A percentile compares a stretch with the other conserved stretches of the same genome.
phyloP scores from a whole-genome alignment of 352 stramenopile species.

The Pythium apleroticum region DNA sequence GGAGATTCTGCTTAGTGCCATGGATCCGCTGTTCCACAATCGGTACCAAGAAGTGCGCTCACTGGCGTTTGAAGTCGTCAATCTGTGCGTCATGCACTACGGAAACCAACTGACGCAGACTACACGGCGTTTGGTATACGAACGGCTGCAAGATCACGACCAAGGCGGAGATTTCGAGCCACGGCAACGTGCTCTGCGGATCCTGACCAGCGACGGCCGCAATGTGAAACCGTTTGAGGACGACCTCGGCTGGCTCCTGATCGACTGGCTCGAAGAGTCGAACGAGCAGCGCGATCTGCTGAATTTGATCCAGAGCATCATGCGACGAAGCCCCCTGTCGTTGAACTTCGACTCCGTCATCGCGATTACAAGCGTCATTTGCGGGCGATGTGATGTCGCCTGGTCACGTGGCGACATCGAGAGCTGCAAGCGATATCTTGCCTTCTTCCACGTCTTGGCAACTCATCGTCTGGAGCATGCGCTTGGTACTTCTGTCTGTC shows the following conservation, averaged over 20 bases:
- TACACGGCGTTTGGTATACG: slow-evolving; percentile 55
- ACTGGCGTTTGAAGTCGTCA: slow-evolving; percentile 75
- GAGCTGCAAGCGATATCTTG: slow-evolving; percentile 66
- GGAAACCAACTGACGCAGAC: slow-evolving; percentile 41
- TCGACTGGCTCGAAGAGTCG: slow-evolving; percentile 76
- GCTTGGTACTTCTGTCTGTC: slow-evolving; percentile 54
- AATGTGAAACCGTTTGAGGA: slow-evolving; percentile 64
- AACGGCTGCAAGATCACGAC: slow-evolving; percentile 49
- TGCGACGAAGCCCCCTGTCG: slow-evolving; percentile 51
- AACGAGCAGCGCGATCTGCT: slow-evolving; percentile 80
- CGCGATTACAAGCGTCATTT: slow-evolving; percentile 70
- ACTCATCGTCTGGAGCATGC: slow-evolving; percentile 60
- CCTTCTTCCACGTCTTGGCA: slow-evolving; percentile 76
- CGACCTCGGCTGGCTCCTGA: slow-evolving; percentile 72
- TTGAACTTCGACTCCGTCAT: slow-evolving; percentile 69
- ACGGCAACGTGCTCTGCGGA: slow-evolving; percentile 63
- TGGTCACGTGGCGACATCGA: slow-evolving; percentile 72
- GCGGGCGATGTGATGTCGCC: slow-evolving; percentile 64
- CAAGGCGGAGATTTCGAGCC: slow-evolving; percentile 50
- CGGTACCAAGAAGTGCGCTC: slow-evolving; percentile 64
- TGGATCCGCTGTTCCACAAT: slow-evolving; percentile 69
- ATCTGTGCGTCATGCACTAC: slow-evolving; percentile 67
- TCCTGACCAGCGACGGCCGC: slow-evolving; percentile 64
- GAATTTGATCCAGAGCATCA: slow-evolving; percentile 69
- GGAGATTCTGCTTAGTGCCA: slow-evolving; percentile 54